Conservation (phyloP, 495 filamentous ascomycete genomes). For the Barbatosphaeria neglecta region DNA sequence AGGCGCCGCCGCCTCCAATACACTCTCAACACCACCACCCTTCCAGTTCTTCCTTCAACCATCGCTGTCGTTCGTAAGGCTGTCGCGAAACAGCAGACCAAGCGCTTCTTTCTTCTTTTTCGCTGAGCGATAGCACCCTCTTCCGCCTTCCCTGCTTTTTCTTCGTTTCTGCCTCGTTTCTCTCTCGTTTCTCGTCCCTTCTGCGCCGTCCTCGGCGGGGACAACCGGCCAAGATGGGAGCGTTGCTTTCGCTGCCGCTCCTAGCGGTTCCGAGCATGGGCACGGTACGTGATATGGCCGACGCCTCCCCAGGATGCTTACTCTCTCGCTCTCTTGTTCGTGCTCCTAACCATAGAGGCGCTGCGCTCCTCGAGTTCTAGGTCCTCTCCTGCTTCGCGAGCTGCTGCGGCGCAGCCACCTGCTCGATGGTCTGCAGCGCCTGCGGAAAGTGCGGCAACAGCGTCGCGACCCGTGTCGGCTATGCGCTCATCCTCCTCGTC, state of each 20-base stretch:
- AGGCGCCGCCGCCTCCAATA: no score
- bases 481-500: slow-evolving; percentile 87
- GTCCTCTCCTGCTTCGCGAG: slow-evolving; percentile 64
- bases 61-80: no score
- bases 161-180: background rate
- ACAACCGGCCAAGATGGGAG: slow-evolving; percentile 57
- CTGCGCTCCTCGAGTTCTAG: slow-evolving; percentile 33
- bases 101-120: no score
- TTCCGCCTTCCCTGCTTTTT: no score
- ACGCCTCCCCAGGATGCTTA: no score
- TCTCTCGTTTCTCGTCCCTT: background rate
- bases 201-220: background rate
- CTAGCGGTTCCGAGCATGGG: slow-evolving; percentile 77
- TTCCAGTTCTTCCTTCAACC: no score
- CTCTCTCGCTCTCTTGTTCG: no score
- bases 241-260: slow-evolving; percentile 77
- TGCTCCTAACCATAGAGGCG: slow-evolving; percentile 1
- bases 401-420: slow-evolving; percentile 92
- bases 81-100: no score
- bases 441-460: slow-evolving; percentile 96
- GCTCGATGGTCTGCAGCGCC: slow-evolving; percentile 82
- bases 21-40: no score
- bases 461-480: slow-evolving; percentile 93
- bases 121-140: no score
- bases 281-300: slow-evolving; percentile 49